A percentile compares a stretch with the other conserved stretches of the same genome.
These are phyloP conservation scores for Closterium sp. DNA, from an alignment of 139 green algal species.

Conservation along the genomic window DNA sequence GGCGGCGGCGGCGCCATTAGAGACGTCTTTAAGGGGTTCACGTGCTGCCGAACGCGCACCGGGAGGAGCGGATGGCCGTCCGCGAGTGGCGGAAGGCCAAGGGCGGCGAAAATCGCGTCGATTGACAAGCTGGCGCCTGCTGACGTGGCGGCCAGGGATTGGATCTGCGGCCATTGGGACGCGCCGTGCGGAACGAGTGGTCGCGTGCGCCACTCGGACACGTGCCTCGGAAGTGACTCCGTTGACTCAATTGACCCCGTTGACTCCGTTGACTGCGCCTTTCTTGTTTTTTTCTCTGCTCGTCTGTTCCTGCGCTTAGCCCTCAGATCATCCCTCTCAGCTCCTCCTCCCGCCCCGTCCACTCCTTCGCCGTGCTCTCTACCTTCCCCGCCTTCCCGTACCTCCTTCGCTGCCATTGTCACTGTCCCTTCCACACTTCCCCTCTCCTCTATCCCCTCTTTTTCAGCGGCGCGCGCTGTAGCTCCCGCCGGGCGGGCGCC, in stretches of 20 bases:
- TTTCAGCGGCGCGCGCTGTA: too few relatives aligned
- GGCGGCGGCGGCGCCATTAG: neutral
- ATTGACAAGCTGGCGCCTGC: neutral
- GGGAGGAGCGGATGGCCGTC: neutral
- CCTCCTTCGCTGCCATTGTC: neutral
- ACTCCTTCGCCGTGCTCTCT: neutral
- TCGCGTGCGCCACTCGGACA: neutral
- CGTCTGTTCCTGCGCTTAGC: neutral
- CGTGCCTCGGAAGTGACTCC: too few relatives aligned
- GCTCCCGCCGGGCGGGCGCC: too few relatives aligned
- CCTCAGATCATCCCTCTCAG: neutral
- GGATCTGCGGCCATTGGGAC: neutral
- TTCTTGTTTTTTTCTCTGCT: neutral
- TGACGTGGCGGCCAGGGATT: neutral
- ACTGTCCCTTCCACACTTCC: neutral
- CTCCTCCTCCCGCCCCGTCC: neutral
- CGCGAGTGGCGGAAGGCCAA: neutral
- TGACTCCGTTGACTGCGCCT: neutral
- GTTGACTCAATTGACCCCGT: too few relatives aligned
- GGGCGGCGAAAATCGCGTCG: neutral
- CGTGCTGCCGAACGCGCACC: conserved; percentile 10
- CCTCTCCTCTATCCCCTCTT: neutral
- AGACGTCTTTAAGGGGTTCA: conserved; percentile 11
- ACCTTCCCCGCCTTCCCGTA: neutral
- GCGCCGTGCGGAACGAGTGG: neutral